Evolutionary conservation across 805 yeast genomes (phyloP).

Genomic region (Candida verbasci): DNA sequence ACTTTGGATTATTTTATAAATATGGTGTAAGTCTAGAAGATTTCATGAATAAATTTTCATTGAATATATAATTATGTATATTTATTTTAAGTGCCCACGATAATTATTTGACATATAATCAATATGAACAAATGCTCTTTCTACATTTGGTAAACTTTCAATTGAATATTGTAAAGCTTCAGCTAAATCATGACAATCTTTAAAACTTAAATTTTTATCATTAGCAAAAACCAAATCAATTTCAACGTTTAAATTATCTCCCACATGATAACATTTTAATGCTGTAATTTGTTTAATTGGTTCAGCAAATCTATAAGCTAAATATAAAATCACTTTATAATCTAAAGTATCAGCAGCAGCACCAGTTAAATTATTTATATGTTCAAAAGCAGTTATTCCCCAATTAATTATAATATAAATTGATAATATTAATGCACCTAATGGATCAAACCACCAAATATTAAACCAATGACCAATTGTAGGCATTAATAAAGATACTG

Average conservation of each 20-base stretch:
- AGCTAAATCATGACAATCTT: constrained; percentile 76
- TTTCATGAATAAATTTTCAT: too few relatives aligned
- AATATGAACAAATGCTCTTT: constrained; percentile 77
- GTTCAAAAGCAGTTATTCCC: constrained; percentile 63
- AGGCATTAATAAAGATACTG: constrained; percentile 70
- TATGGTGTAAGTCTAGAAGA: too few relatives aligned
- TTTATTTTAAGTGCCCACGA: constrained; percentile 35
- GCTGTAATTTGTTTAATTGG: constrained; percentile 61
- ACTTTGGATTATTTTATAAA: too few relatives aligned
- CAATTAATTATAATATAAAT: constrained; percentile 60
- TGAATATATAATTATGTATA: background rate
- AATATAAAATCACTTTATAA: constrained; percentile 61
- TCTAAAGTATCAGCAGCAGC: constrained; percentile 61
- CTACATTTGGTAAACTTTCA: constrained; percentile 72
- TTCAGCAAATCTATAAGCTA: constrained; percentile 66
- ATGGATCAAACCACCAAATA: constrained; percentile 70
- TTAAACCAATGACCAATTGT: constrained; percentile 47
- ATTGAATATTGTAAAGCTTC: constrained; percentile 78
- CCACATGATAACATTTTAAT: constrained; percentile 71
- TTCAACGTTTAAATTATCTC: constrained; percentile 72
- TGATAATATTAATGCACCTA: constrained; percentile 65
- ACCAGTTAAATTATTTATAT: constrained; percentile 71
- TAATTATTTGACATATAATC: constrained; percentile 53
- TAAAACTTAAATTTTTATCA: constrained; percentile 44
- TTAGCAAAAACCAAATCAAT: constrained; percentile 58